Percentiles rank a stretch among this genome's conserved stretches.
phyloP scores from a whole-genome alignment of 495 filamentous ascomycete species.

The Penicillium goetzii region DNA sequence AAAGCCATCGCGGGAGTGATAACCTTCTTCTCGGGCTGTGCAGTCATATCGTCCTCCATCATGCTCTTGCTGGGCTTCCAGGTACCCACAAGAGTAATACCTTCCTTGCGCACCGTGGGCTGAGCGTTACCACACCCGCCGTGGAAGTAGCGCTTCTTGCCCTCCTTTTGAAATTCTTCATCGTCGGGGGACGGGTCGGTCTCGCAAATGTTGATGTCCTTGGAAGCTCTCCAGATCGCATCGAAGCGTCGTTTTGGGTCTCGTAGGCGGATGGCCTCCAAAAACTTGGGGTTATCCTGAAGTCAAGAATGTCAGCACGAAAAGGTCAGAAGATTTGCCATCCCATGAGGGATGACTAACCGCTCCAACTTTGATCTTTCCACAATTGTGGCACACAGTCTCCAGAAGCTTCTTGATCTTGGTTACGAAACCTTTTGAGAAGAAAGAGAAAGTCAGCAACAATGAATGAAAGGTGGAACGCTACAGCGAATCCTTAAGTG shows the following conservation, averaged over 20 bases:
- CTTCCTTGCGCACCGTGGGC: slow-evolving; percentile 81
- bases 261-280: slow-evolving; percentile 75
- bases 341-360: slow-evolving; percentile 74
- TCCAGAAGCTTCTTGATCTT: slow-evolving; percentile 98
- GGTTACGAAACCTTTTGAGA: slow-evolving; percentile 78
- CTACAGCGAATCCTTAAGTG: neutral
- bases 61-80: slow-evolving; percentile 74
- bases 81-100: slow-evolving; percentile 78
- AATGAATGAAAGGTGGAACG: neutral
- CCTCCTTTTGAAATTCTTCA: slow-evolving; percentile 60
- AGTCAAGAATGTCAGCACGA: slow-evolving; percentile 63
- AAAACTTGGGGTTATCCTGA: slow-evolving; percentile 82
- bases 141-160: slow-evolving; percentile 59
- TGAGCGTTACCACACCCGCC: slow-evolving; percentile 93
- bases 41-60: slow-evolving; percentile 63
- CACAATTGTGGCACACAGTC: slow-evolving; percentile 97
- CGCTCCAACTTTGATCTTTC: slow-evolving; percentile 90
- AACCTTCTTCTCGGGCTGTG: slow-evolving; percentile 77
- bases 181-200: slow-evolving; percentile 61
- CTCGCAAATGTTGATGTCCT: slow-evolving; percentile 81
- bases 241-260: slow-evolving; percentile 95
- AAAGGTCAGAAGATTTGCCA: slow-evolving; percentile 52
- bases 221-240: slow-evolving; percentile 83
- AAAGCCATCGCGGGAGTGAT: slow-evolving; percentile 85
- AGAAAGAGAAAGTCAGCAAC: slow-evolving; percentile 34